Conservation (phyloP, 306 rosid species). For the Casuarina glauca region DNA sequence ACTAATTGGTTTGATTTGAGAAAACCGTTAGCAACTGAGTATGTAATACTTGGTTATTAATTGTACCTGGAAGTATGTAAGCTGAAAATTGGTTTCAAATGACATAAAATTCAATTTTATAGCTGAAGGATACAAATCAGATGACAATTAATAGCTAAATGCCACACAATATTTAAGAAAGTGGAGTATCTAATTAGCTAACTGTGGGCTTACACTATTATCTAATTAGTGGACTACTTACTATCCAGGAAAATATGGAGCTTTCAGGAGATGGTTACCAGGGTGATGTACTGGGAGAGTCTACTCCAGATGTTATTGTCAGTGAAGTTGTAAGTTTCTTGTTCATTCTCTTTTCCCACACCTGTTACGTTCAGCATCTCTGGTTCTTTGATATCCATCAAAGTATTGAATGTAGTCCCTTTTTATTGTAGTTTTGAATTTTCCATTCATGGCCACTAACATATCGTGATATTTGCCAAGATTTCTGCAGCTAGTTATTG, state of each 20-base stretch:
- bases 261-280: conserved; percentile 74
- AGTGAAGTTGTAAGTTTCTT: conserved; percentile 70
- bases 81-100: not conserved
- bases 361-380: conserved; percentile 6
- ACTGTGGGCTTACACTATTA: not conserved
- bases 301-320: conserved; percentile 89
- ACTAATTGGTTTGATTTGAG: conserved; percentile 21
- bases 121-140: not conserved
- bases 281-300: conserved; percentile 89
- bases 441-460: not conserved
- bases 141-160: not conserved
- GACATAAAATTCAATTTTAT: not conserved
- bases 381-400: conserved; percentile 13
- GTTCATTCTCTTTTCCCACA: conserved; percentile 2
- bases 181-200: not conserved
- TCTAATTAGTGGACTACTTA: conserved; percentile 32
- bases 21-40: not conserved
- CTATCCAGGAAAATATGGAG: conserved; percentile 74
- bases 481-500: not conserved
- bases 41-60: not conserved
- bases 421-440: not conserved
- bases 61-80: not conserved
- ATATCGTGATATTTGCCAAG: not conserved
- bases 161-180: not conserved
- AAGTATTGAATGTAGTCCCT: not conserved